Evolutionary conservation across 495 filamentous ascomycete species (phyloP), one percentile per base, ranked within the genome.

Genomic region (Schizothecium vesticola): DNA sequence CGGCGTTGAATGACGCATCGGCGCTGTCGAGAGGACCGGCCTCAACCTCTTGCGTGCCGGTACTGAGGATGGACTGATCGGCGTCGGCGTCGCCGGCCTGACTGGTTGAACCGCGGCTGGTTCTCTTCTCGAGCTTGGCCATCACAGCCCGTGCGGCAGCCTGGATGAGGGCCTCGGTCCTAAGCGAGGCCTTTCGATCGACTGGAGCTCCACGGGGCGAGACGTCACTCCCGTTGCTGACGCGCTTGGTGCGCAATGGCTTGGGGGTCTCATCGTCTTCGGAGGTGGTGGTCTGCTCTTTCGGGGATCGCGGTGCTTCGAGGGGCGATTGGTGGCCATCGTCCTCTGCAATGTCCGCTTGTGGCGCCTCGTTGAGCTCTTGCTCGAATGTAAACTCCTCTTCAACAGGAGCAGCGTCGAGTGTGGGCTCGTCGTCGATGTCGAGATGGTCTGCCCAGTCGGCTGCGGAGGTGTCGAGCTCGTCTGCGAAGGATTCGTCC

Each of bases 61-160:
- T 70, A 67, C 76, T 79, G 25, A 81, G 55, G 5, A 79, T 61
- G 7, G 82, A 81, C 62, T 71, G 63, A 25, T 80, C 78, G 31
- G 63, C 67, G 4, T 67, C 69, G 0, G 68, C 69, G 6, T 70
- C 69, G 10, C 67, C 70, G 8, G 71, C n/a, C n/a, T 68, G 43
- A 7, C 16, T 43, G 0, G 58, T 26, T 9, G 69, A 67, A 7
- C 65, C 23, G 6, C 31, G 63, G 61, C 57, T 65, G 11, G 68
- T 69, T 21, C 76, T 73, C 21, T 74, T 63, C 56, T 80, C 80
- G 24, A 82, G 75, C 57, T 71, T 78, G 24, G 74, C 76, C 10
- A 81, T 73, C 1, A 83, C 77, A 13, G 73, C 77, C n/a, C 78
- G 71, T 13, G 81, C 81, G 1, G 81, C 80, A n/a, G 77, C 79